Percentiles rank a stretch among this genome's conserved stretches.
These are phyloP conservation scores for Syzygium jambos DNA, from an alignment of 345 rosid species.

Conservation along the genomic window DNA sequence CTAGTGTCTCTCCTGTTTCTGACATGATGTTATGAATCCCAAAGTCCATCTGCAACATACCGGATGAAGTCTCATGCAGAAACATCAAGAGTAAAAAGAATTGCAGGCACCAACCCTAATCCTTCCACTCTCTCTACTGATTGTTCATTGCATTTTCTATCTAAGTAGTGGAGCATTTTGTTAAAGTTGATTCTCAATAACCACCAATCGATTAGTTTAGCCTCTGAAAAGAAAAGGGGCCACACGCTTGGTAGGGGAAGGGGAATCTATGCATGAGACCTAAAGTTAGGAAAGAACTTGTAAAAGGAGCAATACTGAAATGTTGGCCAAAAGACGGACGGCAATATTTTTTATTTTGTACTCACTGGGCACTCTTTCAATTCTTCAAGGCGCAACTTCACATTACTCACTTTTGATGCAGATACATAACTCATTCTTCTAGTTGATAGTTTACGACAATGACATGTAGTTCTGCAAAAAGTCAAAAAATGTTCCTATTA, in stretches of 20 bases:
- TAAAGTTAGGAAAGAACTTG: not conserved
- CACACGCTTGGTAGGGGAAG: not conserved
- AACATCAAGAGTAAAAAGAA: not conserved
- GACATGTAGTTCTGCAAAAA: not conserved
- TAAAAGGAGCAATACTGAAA: not conserved
- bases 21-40: not conserved
- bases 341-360: not conserved
- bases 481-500: not conserved
- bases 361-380: not conserved
- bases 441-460: not conserved
- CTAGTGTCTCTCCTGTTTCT: not conserved
- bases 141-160: not conserved
- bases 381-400: not conserved
- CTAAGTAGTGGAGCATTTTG: not conserved
- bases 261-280: not conserved
- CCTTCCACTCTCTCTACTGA: not conserved
- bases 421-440: not conserved
- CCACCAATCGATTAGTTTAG: not conserved
- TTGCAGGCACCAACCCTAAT: not conserved
- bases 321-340: not conserved
- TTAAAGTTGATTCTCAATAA: not conserved
- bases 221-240: not conserved
- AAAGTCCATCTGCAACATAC: not conserved
- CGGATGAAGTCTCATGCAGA: not conserved
- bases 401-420: not conserved